Percentiles rank a stretch among this genome's conserved stretches.
phyloP scores from a whole-genome alignment of 306 rosid genomes.

The Vigna radiata region DNA sequence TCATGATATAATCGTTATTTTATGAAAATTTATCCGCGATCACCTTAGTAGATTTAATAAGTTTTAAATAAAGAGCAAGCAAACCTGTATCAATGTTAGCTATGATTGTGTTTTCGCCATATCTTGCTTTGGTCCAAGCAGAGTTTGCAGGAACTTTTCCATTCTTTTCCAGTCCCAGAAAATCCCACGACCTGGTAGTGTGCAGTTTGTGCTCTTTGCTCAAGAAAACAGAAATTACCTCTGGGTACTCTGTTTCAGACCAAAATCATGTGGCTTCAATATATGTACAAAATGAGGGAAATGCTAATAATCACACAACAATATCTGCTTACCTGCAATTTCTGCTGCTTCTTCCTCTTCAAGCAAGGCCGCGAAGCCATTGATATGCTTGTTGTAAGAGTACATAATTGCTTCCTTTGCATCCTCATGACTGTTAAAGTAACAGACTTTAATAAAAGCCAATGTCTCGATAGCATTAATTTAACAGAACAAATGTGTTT shows the following conservation, averaged over 20 bases:
- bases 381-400: conserved; percentile 62
- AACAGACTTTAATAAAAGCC: not conserved
- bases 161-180: conserved; percentile 45
- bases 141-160: conserved; percentile 7
- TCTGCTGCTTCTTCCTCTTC: conserved; percentile 55
- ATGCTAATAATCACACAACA: not conserved
- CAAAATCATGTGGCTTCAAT: not conserved
- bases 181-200: conserved; percentile 70
- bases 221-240: conserved; percentile 58
- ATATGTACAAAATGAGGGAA: not conserved
- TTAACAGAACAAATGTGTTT: not conserved
- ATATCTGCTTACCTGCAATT: conserved; percentile 51
- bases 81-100: conserved; percentile 45
- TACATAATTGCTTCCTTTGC: conserved; percentile 45
- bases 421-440: not conserved
- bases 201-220: conserved; percentile 42
- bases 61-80: not conserved
- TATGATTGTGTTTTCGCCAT: conserved; percentile 44
- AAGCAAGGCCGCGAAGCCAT: conserved; percentile 74
- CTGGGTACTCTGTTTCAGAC: conserved; percentile 27
- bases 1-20: too few relatives aligned
- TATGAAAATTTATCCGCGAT: too few relatives aligned
- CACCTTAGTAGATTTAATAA: too few relatives aligned
- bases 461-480: not conserved
- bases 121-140: conserved; percentile 38